Evolutionary conservation across 2,329 filamentous ascomycete genomes (phyloP).

Genomic region (Aspergillus ochraceus): DNA sequence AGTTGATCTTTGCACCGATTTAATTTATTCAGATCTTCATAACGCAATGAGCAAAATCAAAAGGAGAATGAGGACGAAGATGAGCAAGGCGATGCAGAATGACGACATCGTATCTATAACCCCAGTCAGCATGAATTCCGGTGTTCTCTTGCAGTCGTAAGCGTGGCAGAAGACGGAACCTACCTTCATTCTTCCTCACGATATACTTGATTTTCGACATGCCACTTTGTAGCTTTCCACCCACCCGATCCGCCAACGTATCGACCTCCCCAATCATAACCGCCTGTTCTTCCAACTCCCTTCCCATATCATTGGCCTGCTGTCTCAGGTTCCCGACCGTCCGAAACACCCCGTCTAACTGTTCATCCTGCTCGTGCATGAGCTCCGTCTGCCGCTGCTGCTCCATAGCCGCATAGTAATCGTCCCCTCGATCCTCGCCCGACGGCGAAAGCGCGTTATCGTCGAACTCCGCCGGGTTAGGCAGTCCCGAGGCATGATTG

Average conservation of each 20-base stretch:
- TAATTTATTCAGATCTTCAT: conserved; percentile 42
- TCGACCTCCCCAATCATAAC: conserved; percentile 88
- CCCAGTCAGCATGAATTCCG: conserved; percentile 22
- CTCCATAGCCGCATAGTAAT: conserved; percentile 79
- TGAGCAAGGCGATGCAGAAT: conserved; percentile 87
- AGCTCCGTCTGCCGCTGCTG: conserved; percentile 87
- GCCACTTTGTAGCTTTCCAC: conserved; percentile 79
- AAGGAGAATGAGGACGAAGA: conserved; percentile 82
- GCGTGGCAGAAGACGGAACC: conserved; percentile 28
- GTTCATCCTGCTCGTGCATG: conserved; percentile 92
- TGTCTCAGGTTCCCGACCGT: conserved; percentile 87
- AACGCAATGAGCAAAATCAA: conserved; percentile 73
- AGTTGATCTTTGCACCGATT: conserved; percentile 4
- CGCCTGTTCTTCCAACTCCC: conserved; percentile 91
- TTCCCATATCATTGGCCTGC: conserved; percentile 93
- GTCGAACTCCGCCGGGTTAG: conserved; percentile 60
- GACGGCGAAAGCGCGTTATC: conserved; percentile 41
- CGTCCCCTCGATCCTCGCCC: conserved; percentile 52
- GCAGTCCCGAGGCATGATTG: conserved; percentile 47
- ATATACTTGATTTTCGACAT: conserved; percentile 84
- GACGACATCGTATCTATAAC: conserved; percentile 68
- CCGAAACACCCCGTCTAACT: conserved; percentile 86
- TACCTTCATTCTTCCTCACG: conserved; percentile 87
- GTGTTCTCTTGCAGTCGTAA: not conserved
- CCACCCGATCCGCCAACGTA: conserved; percentile 79